A percentile compares a stretch with the other conserved stretches of the same genome.
These are phyloP conservation scores for Ogataea nakhonphanomensis DNA, from an alignment of 805 yeast species.

Conservation along the genomic window DNA sequence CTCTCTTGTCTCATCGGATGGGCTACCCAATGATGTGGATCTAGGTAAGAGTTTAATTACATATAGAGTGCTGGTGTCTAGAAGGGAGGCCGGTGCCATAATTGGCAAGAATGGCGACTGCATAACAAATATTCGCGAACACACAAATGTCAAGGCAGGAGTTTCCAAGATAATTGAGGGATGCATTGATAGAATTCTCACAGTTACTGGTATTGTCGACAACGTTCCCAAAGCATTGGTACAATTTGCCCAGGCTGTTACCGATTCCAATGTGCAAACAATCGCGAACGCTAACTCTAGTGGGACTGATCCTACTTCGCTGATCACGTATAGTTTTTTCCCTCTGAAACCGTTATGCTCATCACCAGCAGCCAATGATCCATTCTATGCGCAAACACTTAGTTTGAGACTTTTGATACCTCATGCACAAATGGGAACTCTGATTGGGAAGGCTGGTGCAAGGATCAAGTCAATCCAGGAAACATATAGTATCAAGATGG, in stretches of 20 bases:
- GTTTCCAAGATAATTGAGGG: slow-evolving; percentile 79
- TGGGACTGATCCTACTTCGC: slow-evolving; percentile 31
- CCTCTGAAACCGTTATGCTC: slow-evolving; percentile 59
- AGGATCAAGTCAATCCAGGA: slow-evolving; percentile 79
- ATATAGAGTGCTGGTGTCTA: slow-evolving; percentile 64
- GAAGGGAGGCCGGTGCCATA: slow-evolving; percentile 86
- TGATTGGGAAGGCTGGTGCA: slow-evolving; percentile 80
- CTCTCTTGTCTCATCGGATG: slow-evolving; percentile 9
- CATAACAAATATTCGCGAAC: slow-evolving; percentile 70
- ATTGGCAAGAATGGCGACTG: slow-evolving; percentile 83
- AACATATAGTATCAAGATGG: slow-evolving; percentile 67
- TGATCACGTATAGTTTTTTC: slow-evolving; percentile 45
- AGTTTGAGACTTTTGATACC: slow-evolving; percentile 72
- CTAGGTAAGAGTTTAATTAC: slow-evolving; percentile 32
- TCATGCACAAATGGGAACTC: slow-evolving; percentile 82
- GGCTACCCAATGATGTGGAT: slow-evolving; percentile 25
- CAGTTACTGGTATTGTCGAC: slow-evolving; percentile 71
- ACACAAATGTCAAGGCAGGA: slow-evolving; percentile 79
- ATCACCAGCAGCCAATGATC: slow-evolving; percentile 48
- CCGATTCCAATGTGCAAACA: slow-evolving; percentile 38
- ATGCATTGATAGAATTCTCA: slow-evolving; percentile 76
- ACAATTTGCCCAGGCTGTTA: slow-evolving; percentile 62
- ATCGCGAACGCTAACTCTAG: slow-evolving; percentile 22
- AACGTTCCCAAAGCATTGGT: slow-evolving; percentile 68
- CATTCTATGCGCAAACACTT: slow-evolving; percentile 49